Base-by-base conservation (phyloP, 2,329 filamentous ascomycete genomes). In the Phaeosphaeriaceae sp. region DNA sequence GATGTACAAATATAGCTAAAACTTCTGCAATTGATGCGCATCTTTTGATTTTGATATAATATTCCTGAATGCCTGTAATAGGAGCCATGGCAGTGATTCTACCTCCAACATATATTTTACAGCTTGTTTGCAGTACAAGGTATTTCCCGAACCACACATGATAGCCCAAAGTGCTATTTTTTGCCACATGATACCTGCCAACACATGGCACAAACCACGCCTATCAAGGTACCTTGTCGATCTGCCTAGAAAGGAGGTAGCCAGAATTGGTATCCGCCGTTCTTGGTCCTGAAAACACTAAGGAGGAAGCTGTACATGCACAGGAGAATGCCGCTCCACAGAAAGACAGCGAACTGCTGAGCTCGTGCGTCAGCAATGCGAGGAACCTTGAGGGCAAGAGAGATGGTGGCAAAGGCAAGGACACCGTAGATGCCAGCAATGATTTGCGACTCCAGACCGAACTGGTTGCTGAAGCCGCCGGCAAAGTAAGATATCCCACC, bases 381-480 rank as follows among this genome's bases (percentile, higher is more conserved):
- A n/a, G 94, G 94, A 1, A 93, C 92, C 76, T 96, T 97, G 64
- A 96, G 79, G 11, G 90, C 91, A 18, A 99, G 82, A n/a, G 87
- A 87, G 66, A 99, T 97, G 4, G 89, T 87, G 29, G 91, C 89
- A 68, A 99, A 96, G 2, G 94, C 87, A 34, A 99, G 81, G 12
- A 96, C 74, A 34, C 88, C 90, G 65, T 89, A 89, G 56, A 97
- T 87, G 26, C 89, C 91, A 52, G 92, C 94, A 44, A 99, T 78
- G 58, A 99, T 93, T 76, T 99, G 94, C 2, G 93, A 96, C 77
- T 99, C 94, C 63, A 99, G 79, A 12, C 94, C 94, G 66, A 88
- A 92, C 72, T 99, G 94, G 72, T 86, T 96, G 74, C 93, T 91
- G 76, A 99, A 99, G 1, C 94, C 93, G 32, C 83, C 82, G 3